Evolutionary conservation across 2,329 filamentous ascomycete species (phyloP).

Genomic region (Lomentospora prolificans): DNA sequence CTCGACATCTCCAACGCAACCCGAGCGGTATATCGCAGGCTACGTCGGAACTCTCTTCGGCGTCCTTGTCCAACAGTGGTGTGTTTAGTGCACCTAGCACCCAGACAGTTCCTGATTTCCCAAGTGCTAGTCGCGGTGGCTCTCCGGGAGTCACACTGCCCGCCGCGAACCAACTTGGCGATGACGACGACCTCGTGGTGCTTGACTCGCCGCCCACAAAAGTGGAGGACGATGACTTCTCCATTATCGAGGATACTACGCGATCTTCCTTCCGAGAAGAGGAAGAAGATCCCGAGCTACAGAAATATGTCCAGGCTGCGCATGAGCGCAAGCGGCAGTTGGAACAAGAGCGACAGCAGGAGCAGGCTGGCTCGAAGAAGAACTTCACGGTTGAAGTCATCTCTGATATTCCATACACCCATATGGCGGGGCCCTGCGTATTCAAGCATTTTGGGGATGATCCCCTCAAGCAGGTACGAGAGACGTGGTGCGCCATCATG

Average conservation of each 20-base stretch:
- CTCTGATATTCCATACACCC: constrained; percentile 52
- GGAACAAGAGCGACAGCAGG: not conserved
- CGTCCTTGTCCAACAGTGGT: not conserved
- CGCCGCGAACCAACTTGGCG: not conserved
- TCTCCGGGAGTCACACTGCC: not conserved
- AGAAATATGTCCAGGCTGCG: constrained; percentile 35
- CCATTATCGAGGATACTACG: constrained; percentile 2
- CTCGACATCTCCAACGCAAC: not conserved
- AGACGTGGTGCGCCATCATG: constrained; percentile 50
- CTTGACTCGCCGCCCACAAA: not conserved
- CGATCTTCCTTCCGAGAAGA: constrained; percentile 14
- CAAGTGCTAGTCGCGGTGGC: not conserved
- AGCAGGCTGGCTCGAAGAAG: not conserved
- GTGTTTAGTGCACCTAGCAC: not conserved
- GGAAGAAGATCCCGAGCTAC: constrained; percentile 31
- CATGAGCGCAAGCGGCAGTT: constrained; percentile 18
- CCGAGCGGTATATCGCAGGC: not conserved
- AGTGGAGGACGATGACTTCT: constrained; percentile 13
- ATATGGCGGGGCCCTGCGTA: constrained; percentile 26
- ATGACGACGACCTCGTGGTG: constrained; percentile 1
- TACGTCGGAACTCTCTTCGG: not conserved
- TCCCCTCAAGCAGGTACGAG: constrained; percentile 54
- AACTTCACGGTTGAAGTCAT: constrained; percentile 19
- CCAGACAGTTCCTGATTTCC: not conserved
- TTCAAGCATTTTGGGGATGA: constrained; percentile 59